Evolutionary conservation across 345 rosid species (phyloP).

Genomic region (Populus simonii): DNA sequence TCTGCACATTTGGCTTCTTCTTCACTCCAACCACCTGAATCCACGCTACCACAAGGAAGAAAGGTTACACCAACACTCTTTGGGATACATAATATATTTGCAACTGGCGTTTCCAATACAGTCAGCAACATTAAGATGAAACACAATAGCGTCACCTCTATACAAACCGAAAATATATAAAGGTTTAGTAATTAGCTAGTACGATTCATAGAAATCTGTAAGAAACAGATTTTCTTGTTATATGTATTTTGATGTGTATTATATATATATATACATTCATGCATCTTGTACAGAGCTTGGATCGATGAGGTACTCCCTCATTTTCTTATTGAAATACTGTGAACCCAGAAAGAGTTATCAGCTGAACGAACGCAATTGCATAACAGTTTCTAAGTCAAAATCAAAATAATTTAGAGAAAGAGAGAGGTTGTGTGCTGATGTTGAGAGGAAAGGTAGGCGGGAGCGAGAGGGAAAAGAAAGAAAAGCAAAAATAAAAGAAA

Average conservation of each 20-base stretch:
- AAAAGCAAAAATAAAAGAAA: too few relatives aligned
- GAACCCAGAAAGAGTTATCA: neutral
- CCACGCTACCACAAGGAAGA: constrained; percentile 41
- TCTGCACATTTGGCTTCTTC: constrained; percentile 48
- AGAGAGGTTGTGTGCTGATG: too few relatives aligned
- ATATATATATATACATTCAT: neutral
- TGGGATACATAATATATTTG: constrained; percentile 55
- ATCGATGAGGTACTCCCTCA: constrained; percentile 46
- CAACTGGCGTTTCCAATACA: constrained; percentile 48
- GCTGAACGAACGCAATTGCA: too few relatives aligned
- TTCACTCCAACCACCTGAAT: constrained; percentile 14
- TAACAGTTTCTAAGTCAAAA: too few relatives aligned
- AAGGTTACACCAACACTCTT: constrained; percentile 32
- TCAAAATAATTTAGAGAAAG: too few relatives aligned
- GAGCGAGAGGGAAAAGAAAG: too few relatives aligned
- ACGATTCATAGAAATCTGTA: neutral
- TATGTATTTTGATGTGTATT: too few relatives aligned
- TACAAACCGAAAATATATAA: neutral
- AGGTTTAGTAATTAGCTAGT: neutral
- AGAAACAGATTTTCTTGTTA: too few relatives aligned
- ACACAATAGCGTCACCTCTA: constrained; percentile 75
- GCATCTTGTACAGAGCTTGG: constrained; percentile 68
- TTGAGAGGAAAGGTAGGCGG: too few relatives aligned
- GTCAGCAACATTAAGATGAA: constrained; percentile 72
- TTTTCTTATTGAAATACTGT: constrained; percentile 52